phyloP scores from a whole-genome alignment of 1,284 basidiomycete genomes.

The Neolentinus lepideus region DNA sequence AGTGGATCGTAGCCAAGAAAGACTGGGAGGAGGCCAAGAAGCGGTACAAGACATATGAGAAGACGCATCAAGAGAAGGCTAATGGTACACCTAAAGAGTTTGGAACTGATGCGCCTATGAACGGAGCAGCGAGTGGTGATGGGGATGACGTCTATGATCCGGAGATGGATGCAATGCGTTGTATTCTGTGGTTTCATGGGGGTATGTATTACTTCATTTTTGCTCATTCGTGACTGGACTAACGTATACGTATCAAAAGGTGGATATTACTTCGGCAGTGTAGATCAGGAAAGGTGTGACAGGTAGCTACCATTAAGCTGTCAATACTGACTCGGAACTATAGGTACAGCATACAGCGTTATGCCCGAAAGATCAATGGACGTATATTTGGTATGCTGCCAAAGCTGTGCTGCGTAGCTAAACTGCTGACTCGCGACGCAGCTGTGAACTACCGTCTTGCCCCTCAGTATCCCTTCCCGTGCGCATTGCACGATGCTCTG shows the following conservation, averaged over 20 bases:
- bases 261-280: constrained; percentile 77
- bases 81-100: not conserved
- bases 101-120: not conserved
- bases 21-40: constrained; percentile 61
- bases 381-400: constrained; percentile 66
- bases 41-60: constrained; percentile 39
- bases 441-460: constrained; percentile 89
- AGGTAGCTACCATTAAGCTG: constrained; percentile 3
- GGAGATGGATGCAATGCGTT: constrained; percentile 82
- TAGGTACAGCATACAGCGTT: constrained; percentile 79
- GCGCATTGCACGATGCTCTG: constrained; percentile 83
- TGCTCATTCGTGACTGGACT: too few relatives aligned
- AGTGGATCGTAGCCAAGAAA: constrained; percentile 83
- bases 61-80: constrained; percentile 17
- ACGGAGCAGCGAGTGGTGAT: constrained; percentile 11
- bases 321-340: constrained; percentile 13
- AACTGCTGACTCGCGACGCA: constrained; percentile 20
- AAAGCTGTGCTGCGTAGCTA: not conserved
- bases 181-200: constrained; percentile 83
- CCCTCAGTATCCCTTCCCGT: constrained; percentile 96
- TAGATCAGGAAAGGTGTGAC: constrained; percentile 66
- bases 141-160: constrained; percentile 38
- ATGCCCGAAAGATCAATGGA: constrained; percentile 86
- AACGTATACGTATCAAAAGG: constrained; percentile 39
- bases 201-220: constrained; percentile 29